Evolutionary conservation across 768 basidiomycete species (phyloP).

Genomic region (Mycena belliarum): DNA sequence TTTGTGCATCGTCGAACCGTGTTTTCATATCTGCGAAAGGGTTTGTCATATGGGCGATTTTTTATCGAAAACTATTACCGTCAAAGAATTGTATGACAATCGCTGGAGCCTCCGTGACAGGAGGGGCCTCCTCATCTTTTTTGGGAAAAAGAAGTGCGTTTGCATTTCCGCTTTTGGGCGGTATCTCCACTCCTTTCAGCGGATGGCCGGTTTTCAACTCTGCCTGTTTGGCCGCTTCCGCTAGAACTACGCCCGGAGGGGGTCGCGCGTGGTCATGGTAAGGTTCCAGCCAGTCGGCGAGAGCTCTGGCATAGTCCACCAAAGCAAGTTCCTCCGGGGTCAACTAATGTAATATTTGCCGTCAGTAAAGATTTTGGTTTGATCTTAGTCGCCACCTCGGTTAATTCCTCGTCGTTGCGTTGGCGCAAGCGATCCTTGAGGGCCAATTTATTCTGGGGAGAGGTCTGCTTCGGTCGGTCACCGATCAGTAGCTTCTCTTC

Average conservation of each 20-base stretch:
- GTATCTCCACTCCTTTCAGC: slow-evolving; percentile 60
- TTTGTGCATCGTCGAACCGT: slow-evolving; percentile 49
- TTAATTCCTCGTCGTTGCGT: slow-evolving; percentile 49
- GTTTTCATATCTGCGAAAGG: slow-evolving; percentile 50
- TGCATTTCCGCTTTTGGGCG: slow-evolving; percentile 40
- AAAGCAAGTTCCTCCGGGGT: slow-evolving; percentile 63
- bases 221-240: slow-evolving; percentile 72
- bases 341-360: slow-evolving; percentile 43
- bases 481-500: slow-evolving; percentile 83
- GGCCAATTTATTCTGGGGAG: slow-evolving; percentile 49
- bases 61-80: slow-evolving; percentile 32
- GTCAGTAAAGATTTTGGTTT: slow-evolving; percentile 4
- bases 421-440: slow-evolving; percentile 59
- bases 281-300: slow-evolving; percentile 77
- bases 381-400: slow-evolving; percentile 44
- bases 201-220: slow-evolving; percentile 72
- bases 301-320: slow-evolving; percentile 57
- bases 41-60: not conserved
- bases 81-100: slow-evolving; percentile 62
- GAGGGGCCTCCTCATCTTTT: slow-evolving; percentile 73
- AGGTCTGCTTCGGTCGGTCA: slow-evolving; percentile 71
- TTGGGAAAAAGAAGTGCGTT: slow-evolving; percentile 50
- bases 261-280: slow-evolving; percentile 77
- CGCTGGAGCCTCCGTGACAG: slow-evolving; percentile 62
- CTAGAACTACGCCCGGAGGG: slow-evolving; percentile 65